These are phyloP conservation scores for Calophaca sinica DNA, from an alignment of 306 rosid genomes.

Conservation along the genomic window DNA sequence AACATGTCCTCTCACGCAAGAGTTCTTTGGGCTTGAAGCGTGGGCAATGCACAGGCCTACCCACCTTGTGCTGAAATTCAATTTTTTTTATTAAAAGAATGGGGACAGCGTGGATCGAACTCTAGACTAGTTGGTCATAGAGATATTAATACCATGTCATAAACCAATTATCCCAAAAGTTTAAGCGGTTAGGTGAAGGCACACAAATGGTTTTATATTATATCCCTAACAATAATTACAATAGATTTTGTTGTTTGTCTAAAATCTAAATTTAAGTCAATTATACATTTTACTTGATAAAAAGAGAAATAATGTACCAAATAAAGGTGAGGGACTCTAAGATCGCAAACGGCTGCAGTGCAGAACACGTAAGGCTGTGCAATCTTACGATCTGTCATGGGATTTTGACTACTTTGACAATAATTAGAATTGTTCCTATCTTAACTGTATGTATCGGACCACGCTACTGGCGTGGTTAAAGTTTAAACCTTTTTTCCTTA, in stretches of 20 bases:
- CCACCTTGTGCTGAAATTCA: background rate
- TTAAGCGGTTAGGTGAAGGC: background rate
- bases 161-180: background rate
- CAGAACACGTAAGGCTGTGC: no score
- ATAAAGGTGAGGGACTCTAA: background rate
- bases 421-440: background rate
- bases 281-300: constrained; percentile 10
- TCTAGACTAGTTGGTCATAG: background rate
- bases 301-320: background rate
- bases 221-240: background rate
- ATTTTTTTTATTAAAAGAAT: background rate
- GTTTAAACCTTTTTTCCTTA: background rate
- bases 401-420: no score
- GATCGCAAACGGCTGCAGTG: no score
- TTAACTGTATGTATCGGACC: background rate
- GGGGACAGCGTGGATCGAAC: background rate
- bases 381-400: no score
- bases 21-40: background rate
- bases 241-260: background rate
- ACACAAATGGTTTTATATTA: background rate
- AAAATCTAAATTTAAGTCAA: constrained; percentile 7
- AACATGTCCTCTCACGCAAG: background rate
- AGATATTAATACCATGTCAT: background rate
- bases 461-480: background rate
- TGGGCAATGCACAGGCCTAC: background rate